A percentile compares a stretch with the other conserved stretches of the same genome.
These are phyloP conservation scores for Venturia aucupariae DNA, from an alignment of 2,329 filamentous ascomycete species.

Conservation along the genomic window DNA sequence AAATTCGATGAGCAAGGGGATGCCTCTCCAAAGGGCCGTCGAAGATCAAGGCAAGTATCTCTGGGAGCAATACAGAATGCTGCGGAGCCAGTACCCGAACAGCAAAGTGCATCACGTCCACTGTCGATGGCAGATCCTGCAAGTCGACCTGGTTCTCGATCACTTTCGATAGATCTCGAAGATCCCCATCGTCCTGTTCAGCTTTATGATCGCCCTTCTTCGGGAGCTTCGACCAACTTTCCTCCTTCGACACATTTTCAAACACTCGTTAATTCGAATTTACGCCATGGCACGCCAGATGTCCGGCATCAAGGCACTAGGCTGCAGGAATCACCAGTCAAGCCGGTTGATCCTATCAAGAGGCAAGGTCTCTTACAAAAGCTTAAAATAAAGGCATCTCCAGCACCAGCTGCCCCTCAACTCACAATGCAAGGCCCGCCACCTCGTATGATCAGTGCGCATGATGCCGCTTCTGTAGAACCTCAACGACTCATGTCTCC, in stretches of 20 bases:
- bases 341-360: not conserved
- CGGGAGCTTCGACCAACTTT: not conserved
- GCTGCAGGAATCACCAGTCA: not conserved
- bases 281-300: not conserved
- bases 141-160: not conserved
- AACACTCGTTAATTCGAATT: not conserved
- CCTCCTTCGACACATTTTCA: not conserved
- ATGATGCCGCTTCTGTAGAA: not conserved
- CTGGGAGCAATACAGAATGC: not conserved
- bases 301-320: constrained; percentile 1
- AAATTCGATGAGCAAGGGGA: not conserved
- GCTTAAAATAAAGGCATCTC: not conserved
- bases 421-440: not conserved
- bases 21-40: not conserved
- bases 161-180: not conserved
- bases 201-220: constrained; percentile 8
- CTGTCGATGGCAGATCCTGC: not conserved
- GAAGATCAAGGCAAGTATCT: not conserved
- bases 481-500: not conserved
- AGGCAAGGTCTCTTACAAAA: not conserved
- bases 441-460: not conserved
- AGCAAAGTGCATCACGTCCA: not conserved
- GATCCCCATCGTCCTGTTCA: constrained; percentile 1
- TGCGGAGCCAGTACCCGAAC: not conserved
- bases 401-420: not conserved